Conservation (phyloP, 495 filamentous ascomycete genomes). For the Aspergillus campestris region DNA sequence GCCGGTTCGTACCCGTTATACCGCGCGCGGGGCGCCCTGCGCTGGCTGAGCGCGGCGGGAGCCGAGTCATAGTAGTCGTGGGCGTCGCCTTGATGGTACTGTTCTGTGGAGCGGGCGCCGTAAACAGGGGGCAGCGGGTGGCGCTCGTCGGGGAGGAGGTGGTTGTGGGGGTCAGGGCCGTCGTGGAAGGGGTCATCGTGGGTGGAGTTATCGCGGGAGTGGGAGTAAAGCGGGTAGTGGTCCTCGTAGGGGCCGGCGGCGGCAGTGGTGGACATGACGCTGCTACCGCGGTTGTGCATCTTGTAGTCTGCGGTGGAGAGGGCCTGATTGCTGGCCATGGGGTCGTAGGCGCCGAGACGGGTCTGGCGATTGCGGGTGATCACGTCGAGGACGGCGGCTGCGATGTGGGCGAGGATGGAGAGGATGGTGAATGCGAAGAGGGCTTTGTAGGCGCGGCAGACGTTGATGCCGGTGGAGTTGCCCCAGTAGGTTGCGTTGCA, state of each 20-base stretch:
- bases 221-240: not conserved
- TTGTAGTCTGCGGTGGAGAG: constrained; percentile 23
- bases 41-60: constrained; percentile 7
- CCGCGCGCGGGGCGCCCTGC: constrained; percentile 7
- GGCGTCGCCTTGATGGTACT: constrained; percentile 20
- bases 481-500: constrained; percentile 50
- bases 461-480: constrained; percentile 47
- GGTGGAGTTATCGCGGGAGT: not conserved
- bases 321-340: constrained; percentile 20
- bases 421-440: constrained; percentile 54
- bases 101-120: constrained; percentile 8
- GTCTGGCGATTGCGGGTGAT: constrained; percentile 35
- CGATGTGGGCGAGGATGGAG: constrained; percentile 38
- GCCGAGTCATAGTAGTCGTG: constrained; percentile 22
- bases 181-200: constrained; percentile 3
- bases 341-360: constrained; percentile 40
- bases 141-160: constrained; percentile 3
- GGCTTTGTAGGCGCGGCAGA: constrained; percentile 59
- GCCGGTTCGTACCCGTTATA: constrained; percentile 15
- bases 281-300: constrained; percentile 20
- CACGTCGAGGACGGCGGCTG: constrained; percentile 44
- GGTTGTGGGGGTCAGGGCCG: constrained; percentile 1
- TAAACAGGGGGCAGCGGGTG: constrained; percentile 11
- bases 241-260: constrained; percentile 4
- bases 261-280: constrained; percentile 8